Base-by-base conservation (phyloP, 2,329 filamentous ascomycete genomes). In the Talaromyces sp. region DNA sequence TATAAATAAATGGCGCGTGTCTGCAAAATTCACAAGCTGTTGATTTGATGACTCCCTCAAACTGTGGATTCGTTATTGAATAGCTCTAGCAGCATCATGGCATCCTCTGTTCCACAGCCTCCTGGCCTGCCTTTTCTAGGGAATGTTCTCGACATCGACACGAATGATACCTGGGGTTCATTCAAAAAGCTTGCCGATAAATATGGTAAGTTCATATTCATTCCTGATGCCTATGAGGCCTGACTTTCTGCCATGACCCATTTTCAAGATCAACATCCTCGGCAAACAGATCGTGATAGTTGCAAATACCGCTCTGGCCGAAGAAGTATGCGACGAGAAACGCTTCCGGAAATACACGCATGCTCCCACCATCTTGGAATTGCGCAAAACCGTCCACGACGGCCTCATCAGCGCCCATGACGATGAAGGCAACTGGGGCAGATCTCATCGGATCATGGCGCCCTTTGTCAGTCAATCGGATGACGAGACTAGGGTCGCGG, bases 311-410 rank as follows among this genome's bases (percentile, higher is more conserved):
- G 81, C 80, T 39, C 75, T 90, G 0, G 76, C 88, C 42, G 81
- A 88, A 60, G 88, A 90, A 68, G 70, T 84, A n/a, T 89, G 85
- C 68, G 84, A 90, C 63, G 85, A 90, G 72, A 84, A 79, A 62
- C 80, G 86, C 19, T 90, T 91, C 70, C 73, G 69, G 28, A 75
- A 75, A 68, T 70, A 66, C 57, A 71, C 80, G 25, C 17, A 19
- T 2, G 89, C 90, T 66, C 71, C 70, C 11, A 76, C 79, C 0
- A 73, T 89, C 1, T 66, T 75, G 6, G 71, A 88, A 69, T 80
- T 91, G 53, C 78, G 88, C 65, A 80, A 84, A 62, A 83, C 82
- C 27, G 80, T 87, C 2, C 79, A 84, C 62, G 86, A 89, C 77
- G 87, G 87, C 32, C 80, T 91, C 5, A 90, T 91, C 70, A 90